A percentile compares a stretch with the other conserved stretches of the same genome.
Conservation (phyloP, 1,139 yeast species). For the Arxiozyma slooffiae region DNA sequence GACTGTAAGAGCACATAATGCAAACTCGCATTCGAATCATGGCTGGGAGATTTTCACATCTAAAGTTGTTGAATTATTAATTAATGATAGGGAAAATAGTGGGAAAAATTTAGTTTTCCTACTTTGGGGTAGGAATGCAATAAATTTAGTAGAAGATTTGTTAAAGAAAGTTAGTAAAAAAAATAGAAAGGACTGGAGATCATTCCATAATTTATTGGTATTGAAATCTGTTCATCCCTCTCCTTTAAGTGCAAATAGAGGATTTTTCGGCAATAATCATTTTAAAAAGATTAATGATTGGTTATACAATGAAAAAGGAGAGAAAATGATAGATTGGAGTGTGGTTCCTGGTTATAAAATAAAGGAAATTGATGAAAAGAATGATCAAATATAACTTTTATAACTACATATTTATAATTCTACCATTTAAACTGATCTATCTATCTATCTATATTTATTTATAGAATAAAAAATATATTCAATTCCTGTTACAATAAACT, state of each 20-base stretch:
- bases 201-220: constrained; percentile 39
- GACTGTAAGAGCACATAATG: constrained; percentile 88
- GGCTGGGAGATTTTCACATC: constrained; percentile 96
- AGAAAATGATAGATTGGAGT: constrained; percentile 57
- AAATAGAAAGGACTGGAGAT: constrained; percentile 3
- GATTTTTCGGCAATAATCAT: constrained; percentile 67
- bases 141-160: constrained; percentile 47
- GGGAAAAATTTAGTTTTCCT: constrained; percentile 57
- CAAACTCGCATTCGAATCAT: constrained; percentile 79
- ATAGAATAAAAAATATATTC: too few relatives aligned
- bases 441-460: neutral
- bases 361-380: constrained; percentile 15
- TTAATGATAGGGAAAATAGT: constrained; percentile 31
- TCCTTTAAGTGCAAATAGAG: constrained; percentile 81
- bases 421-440: too few relatives aligned
- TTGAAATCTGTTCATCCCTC: constrained; percentile 85
- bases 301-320: constrained; percentile 36
- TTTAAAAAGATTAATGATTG: constrained; percentile 67
- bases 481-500: too few relatives aligned
- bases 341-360: constrained; percentile 23
- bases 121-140: constrained; percentile 96
- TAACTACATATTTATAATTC: neutral
- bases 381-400: neutral
- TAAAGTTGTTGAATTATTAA: constrained; percentile 48
- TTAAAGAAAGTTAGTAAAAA: constrained; percentile 25